Base-by-base conservation (phyloP, 176 grass and related monocot species). In the Cocos nucifera region DNA sequence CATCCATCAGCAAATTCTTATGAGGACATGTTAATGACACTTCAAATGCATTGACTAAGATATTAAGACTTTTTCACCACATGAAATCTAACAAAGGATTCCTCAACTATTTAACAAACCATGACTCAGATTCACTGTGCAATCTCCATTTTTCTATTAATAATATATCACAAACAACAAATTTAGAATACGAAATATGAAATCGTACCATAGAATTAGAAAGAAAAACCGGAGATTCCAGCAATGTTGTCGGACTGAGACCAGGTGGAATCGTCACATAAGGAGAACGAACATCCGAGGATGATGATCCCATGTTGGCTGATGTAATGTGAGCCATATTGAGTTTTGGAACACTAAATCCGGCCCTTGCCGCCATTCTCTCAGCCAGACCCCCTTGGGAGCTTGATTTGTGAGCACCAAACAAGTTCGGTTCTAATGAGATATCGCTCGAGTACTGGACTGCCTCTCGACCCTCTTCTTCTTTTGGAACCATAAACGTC, bases 201-300 rank as follows among this genome's bases (percentile, higher is more conserved):
- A 14, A 16, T 56, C 75, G 51, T 85, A 90, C 86, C 86, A 82
- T 69, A 51, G 72, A 65, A 66, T 85, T 90, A n/a, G 86, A 85
- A 52, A 90, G 64, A 77, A 90, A 90, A 23, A 90, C 72, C 0
- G 86, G 86, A 30, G 86, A 85, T 17, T 90, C 86, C 56, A 90
- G 49, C 54, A 90, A 62, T 4, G 78, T 66, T 32, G 86, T 80
- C 2, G 86, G 86, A 51, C 86, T 90, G 19, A 90, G 73, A 59
- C 86, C 86, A 22, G 86, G 64, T 2, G 86, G 86, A 32, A 90
- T 90, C 1, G 86, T 90, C 51, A 90, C 64, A 52, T 85, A 85
- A 4, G 86, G 86, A n/a, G 86, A 89, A 15, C 62, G 67, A 30
- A 73, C 78, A 69, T 66, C 75, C 35, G 78, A 21, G 2, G 70